These are phyloP conservation scores for Solanum etuberosum DNA, from an alignment of 257 asterid species.

Conservation along the genomic window DNA sequence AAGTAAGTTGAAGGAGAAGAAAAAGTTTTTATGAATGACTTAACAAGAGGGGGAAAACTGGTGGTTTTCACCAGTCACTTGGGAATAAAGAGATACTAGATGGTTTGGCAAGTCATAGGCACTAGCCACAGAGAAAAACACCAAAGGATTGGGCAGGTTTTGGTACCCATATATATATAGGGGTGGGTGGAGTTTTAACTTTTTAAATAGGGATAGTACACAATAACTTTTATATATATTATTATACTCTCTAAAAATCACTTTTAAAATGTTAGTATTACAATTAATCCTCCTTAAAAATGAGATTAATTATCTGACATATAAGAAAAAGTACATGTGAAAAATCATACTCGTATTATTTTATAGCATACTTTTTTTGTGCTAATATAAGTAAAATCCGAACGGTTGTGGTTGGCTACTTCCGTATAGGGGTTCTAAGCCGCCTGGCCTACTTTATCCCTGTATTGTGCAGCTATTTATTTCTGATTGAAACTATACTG, in stretches of 20 bases:
- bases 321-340: neutral
- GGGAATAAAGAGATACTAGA: neutral
- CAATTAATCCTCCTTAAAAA: neutral
- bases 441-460: neutral
- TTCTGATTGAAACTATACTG: neutral
- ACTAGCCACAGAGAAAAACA: neutral
- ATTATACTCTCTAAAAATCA: neutral
- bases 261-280: neutral
- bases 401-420: neutral
- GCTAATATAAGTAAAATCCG: neutral
- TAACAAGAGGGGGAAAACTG: neutral
- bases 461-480: neutral
- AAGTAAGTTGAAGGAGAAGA: neutral
- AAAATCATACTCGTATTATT: neutral
- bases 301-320: neutral
- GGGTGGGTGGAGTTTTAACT: neutral
- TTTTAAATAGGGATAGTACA: neutral
- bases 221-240: neutral
- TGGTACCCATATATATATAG: neutral
- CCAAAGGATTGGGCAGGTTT: neutral
- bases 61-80: neutral
- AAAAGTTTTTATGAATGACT: slow-evolving; percentile 6
- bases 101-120: neutral
- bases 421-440: neutral
- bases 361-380: neutral